Percentiles rank a stretch among this genome's conserved stretches.
Conservation (phyloP, 306 rosid genomes). For the Nissolia schottii region DNA sequence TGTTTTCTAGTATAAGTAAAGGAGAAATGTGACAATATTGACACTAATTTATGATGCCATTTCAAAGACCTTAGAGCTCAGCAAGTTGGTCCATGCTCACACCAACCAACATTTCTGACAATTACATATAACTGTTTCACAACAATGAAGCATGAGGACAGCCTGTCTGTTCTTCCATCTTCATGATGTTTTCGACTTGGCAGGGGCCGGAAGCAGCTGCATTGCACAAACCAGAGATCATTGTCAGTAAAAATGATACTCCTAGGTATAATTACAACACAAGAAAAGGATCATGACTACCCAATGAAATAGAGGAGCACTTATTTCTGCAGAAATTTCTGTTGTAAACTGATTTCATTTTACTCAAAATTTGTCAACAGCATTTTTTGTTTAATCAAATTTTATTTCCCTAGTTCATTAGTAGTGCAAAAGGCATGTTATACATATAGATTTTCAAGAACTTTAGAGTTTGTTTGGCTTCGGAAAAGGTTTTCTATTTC, state of each 20-base stretch:
- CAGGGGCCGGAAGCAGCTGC: slow-evolving; percentile 84
- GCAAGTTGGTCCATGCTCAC: slow-evolving; percentile 27
- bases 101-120: slow-evolving; percentile 36
- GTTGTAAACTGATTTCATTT: neutral
- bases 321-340: neutral
- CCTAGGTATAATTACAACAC: slow-evolving; percentile 4
- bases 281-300: neutral
- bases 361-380: neutral
- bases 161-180: slow-evolving; percentile 21
- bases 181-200: slow-evolving; percentile 66
- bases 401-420: neutral
- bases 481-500: too few species aligned
- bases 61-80: slow-evolving; percentile 16
- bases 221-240: slow-evolving; percentile 25
- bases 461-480: too few species aligned
- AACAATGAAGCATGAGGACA: slow-evolving; percentile 16
- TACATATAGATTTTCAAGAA: slow-evolving; percentile 1
- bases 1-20: slow-evolving; percentile 27
- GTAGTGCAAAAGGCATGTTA: neutral
- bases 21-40: neutral
- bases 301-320: neutral
- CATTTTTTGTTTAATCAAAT: neutral
- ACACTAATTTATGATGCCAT: slow-evolving; percentile 9
- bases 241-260: slow-evolving; percentile 13
- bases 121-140: slow-evolving; percentile 40